Conservation (phyloP, 768 basidiomycete species). For the Gyrodon lividus region DNA sequence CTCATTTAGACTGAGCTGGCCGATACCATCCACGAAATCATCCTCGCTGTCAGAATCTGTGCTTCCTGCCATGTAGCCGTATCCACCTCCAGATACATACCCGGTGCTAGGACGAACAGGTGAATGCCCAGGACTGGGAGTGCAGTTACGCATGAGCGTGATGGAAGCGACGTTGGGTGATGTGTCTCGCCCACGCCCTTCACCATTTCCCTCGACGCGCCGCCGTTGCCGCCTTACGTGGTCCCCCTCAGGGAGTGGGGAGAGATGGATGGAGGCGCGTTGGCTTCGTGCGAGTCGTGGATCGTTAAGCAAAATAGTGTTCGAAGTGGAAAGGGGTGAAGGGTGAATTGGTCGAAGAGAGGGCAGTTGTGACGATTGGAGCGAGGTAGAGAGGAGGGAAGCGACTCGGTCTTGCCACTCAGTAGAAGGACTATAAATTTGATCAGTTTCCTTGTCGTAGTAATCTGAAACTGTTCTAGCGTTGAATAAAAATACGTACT, state of each 20-base stretch:
- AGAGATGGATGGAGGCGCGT: conserved; percentile 11
- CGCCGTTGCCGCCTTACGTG: conserved; percentile 49
- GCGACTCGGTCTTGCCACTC: conserved; percentile 80
- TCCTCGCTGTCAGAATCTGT: conserved; percentile 39
- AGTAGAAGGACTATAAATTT: conserved; percentile 58
- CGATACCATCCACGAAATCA: conserved; percentile 67
- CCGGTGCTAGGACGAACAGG: conserved; percentile 11
- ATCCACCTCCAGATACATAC: conserved; percentile 16
- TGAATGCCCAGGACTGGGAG: conserved; percentile 18
- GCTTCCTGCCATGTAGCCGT: conserved; percentile 31
- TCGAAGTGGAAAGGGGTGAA: not conserved
- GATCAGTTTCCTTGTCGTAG: conserved; percentile 2
- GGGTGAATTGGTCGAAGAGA: not conserved
- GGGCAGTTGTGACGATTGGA: conserved; percentile 10
- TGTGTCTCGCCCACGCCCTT: not conserved
- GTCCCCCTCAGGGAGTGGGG: conserved; percentile 20
- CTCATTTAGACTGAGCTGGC: conserved; percentile 86
- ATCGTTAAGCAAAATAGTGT: conserved; percentile 13
- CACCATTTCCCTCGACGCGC: conserved; percentile 37
- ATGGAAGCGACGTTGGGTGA: conserved; percentile 10
- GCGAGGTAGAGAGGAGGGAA: conserved; percentile 19
- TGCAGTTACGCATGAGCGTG: conserved; percentile 12
- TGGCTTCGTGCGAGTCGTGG: conserved; percentile 10
- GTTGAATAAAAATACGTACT: conserved; percentile 43
- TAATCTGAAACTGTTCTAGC: not conserved